These are phyloP conservation scores for Solanum acaule DNA, from an alignment of 257 asterid species.

Conservation along the genomic window DNA sequence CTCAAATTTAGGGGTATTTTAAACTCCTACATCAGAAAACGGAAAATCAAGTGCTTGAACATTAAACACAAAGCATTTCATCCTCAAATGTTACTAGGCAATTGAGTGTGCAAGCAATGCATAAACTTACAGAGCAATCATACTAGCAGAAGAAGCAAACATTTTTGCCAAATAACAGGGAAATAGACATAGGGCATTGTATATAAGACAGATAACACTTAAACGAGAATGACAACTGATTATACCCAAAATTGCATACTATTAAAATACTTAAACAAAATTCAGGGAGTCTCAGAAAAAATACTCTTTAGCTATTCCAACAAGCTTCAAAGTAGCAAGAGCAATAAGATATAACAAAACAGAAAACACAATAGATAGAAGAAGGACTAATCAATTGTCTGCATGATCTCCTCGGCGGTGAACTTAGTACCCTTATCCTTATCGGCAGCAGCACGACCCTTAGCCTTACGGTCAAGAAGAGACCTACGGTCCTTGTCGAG, in stretches of 20 bases:
- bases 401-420: constrained; percentile 72
- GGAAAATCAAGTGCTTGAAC: neutral
- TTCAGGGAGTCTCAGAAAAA: neutral
- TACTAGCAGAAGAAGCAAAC: neutral
- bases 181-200: neutral
- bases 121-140: neutral
- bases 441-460: constrained; percentile 76
- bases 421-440: constrained; percentile 89
- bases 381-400: constrained; percentile 43
- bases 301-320: neutral
- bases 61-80: neutral
- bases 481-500: constrained; percentile 81
- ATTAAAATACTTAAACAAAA: constrained; percentile 1
- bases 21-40: neutral
- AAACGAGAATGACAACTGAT: neutral
- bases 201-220: neutral
- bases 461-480: constrained; percentile 75
- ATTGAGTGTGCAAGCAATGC: neutral
- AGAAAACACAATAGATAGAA: neutral
- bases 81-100: neutral
- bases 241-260: neutral
- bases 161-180: neutral
- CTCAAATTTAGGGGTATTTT: neutral
- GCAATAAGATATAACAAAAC: constrained; percentile 1
- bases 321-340: neutral